These are phyloP conservation scores for Sphaerulina musiva DNA, from an alignment of 2,329 filamentous ascomycete genomes.

Conservation along the genomic window DNA sequence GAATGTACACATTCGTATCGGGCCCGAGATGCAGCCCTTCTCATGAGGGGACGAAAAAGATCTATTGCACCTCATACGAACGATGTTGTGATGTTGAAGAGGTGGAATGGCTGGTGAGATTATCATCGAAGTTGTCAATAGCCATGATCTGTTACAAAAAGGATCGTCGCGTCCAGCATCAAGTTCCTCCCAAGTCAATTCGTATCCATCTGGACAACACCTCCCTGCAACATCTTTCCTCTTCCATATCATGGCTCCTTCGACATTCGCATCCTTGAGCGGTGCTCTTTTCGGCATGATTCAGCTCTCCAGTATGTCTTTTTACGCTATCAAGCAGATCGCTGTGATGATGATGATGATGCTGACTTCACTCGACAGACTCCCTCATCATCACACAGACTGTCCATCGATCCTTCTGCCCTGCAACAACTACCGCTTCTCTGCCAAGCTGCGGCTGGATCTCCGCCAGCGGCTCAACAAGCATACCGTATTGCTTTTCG, in stretches of 20 bases:
- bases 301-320: not conserved
- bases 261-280: not conserved
- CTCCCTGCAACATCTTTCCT: not conserved
- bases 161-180: not conserved
- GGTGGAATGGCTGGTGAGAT: constrained; percentile 6
- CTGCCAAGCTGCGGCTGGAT: constrained; percentile 7
- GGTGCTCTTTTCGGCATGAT: not conserved
- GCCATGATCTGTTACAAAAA: constrained; percentile 1
- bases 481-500: constrained; percentile 3
- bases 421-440: constrained; percentile 1
- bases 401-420: not conserved
- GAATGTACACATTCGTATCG: constrained; percentile 2
- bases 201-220: not conserved
- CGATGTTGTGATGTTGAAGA: constrained; percentile 1
- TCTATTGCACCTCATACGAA: not conserved
- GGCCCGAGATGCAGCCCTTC: not conserved
- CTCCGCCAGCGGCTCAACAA: not conserved
- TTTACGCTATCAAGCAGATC: no score
- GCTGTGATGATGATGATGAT: not conserved
- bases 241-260: not conserved
- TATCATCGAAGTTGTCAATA: no score
- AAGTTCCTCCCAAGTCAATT: not conserved
- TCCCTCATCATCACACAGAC: constrained; percentile 4
- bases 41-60: not conserved
- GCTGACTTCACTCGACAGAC: not conserved